Base-by-base conservation (phyloP, 148 eudicot genomes). In the Pouteria glomerata region DNA sequence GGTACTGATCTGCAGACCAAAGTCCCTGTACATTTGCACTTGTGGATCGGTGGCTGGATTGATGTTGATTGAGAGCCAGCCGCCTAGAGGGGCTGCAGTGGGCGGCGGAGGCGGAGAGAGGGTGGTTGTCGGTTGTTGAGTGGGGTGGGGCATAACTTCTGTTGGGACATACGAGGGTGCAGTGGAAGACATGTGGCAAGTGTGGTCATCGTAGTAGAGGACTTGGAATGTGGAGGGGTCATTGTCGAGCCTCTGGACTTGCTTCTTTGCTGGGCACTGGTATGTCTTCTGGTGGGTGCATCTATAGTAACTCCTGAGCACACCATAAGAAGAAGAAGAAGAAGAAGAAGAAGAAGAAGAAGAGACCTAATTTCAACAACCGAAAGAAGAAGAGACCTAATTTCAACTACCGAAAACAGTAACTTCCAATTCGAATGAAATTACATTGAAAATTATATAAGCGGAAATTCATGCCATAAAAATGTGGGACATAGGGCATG, bases 241-340 rank as follows among this genome's bases (percentile, higher is more conserved):
- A 11, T 79, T 31, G 73, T 89, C 82, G 1, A 89, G 86, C 2
- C 96, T 78, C 73, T 94, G 98, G 76, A 94, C 98, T 71, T 85
- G 96, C 63, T 94, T 94, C 77, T 89, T 91, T 35, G 96, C 98
- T 15, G 84, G 86, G 52, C 98, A 94, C 0, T 82, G 31, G 82
- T 86, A 91, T 1, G 85, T 61, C 41, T 80, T 94, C 48, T 91
- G 90, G 73, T 94, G 97, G 35, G 98, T 94, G 78, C 98, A 94
- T 73, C 96, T 82, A 57, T 85, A 94, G 72, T 94, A 94, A n/a
- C 88, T 78, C 86, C 97, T 94, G 75, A 58, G 50, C 10, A 0
- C 8, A n/a, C n/a, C n/a, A n/a, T n/a, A n/a, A n/a, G n/a, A n/a
- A n/a, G n/a, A n/a, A n/a, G n/a, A n/a, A n/a, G n/a, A n/a, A n/a